A percentile compares a stretch with the other conserved stretches of the same genome.
These are phyloP conservation scores for Clitoria ternatea DNA, from an alignment of 306 rosid species.

Conservation along the genomic window DNA sequence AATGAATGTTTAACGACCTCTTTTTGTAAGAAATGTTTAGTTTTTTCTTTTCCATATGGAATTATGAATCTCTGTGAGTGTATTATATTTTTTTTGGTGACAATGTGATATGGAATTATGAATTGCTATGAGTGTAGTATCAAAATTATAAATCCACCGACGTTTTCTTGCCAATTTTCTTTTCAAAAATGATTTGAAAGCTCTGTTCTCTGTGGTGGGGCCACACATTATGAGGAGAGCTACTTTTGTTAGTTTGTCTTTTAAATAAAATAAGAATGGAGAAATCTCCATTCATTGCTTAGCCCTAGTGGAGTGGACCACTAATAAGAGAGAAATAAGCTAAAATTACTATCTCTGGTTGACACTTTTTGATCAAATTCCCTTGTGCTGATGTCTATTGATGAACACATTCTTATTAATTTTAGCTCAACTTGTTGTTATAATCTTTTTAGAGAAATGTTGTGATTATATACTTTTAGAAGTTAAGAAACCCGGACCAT, in stretches of 20 bases:
- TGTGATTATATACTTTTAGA: too few relatives aligned
- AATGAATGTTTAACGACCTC: too few relatives aligned
- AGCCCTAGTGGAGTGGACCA: constrained; percentile 22
- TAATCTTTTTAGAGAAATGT: too few relatives aligned
- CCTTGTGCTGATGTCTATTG: neutral
- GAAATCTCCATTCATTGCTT: constrained; percentile 2
- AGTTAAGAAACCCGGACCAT: too few relatives aligned
- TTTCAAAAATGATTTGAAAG: neutral
- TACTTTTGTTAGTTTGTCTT: constrained; percentile 4
- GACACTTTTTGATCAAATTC: neutral
- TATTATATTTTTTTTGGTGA: neutral
- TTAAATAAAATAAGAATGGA: neutral
- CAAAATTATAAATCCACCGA: constrained; percentile 6
- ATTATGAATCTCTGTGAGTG: too few relatives aligned
- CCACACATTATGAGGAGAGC: neutral
- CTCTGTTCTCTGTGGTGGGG: neutral
- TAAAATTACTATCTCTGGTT: neutral
- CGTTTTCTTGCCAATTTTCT: neutral
- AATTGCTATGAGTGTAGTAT: neutral
- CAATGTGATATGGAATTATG: neutral
- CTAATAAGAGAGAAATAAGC: neutral
- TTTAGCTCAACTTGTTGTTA: neutral
- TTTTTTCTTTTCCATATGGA: too few relatives aligned
- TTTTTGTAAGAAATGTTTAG: too few relatives aligned
- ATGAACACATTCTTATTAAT: neutral